Evolutionary conservation across 2,329 filamentous ascomycete genomes (phyloP), one percentile per base, ranked within the genome.

Genomic region (Neofusicoccum sp.): DNA sequence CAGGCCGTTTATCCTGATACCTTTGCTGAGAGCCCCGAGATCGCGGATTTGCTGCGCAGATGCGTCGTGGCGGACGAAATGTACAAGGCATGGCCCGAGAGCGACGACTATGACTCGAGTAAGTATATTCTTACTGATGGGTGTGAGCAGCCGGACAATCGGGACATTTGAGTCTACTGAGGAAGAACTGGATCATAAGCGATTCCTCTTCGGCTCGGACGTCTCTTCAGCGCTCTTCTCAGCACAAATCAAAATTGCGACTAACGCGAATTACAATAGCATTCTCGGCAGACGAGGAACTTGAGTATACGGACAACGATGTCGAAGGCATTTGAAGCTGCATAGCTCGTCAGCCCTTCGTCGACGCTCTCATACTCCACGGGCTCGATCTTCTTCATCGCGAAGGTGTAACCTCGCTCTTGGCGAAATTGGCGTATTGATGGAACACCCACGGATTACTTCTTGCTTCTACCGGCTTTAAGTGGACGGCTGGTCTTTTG

Each of bases 41-140:
- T 36, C 3, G 38, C 45, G 1, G 58, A 60, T n/a, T 45, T 60
- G 12, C 8, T 43, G 11, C 45, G 38, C 11, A 38, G 47, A 24
- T 54, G 48, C 40, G 5, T n/a, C 6, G 30, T 40, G 20, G 40
- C 20, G 14, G 58, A 53, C 9, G 30, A 53, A 12, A 36, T 53
- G 6, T 53, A 28, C 34, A 54, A 31, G 40, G 41, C 40, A 7
- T 60, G 58, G 58, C 58, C 58, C 3, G 58, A 60, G 26, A 53
- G 47, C 4, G 58, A 60, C 33, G 58, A 60, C 3, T 60, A 60
- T 14, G 58, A 60, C 12, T 60, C 58, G 58, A 41, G 58, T 60
- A 60, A 60, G 58, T 60, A 45, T 60, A 14, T 24, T 34, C 38
- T 20, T 30, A 20, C 8, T 5, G 28, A 44, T 34, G 45, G 28